phyloP scores from a whole-genome alignment of 371 early-diverging fungal genomes.

The Rhizomucor pusillus region DNA sequence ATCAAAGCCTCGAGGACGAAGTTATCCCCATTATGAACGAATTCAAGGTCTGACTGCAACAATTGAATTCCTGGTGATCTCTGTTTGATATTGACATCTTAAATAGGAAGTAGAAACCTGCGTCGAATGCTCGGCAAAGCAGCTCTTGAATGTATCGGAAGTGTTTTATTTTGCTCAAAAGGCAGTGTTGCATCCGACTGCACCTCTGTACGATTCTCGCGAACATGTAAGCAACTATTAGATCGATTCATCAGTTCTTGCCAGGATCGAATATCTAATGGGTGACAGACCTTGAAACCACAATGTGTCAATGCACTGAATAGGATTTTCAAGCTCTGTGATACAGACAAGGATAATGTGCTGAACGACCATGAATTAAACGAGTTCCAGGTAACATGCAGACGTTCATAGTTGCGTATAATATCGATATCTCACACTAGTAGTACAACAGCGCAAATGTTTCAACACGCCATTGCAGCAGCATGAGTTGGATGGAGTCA shows the following conservation, averaged over 20 bases:
- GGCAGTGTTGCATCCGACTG: constrained; percentile 95
- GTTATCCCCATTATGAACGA: constrained; percentile 97
- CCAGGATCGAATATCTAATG: not conserved
- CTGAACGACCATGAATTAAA: constrained; percentile 93
- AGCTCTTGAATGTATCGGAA: constrained; percentile 91
- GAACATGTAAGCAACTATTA: constrained; percentile 65
- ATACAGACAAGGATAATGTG: constrained; percentile 87
- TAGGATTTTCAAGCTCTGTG: constrained; percentile 93
- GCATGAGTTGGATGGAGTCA: constrained; percentile 93
- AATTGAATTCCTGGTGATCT: not conserved
- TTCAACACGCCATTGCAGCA: constrained; percentile 92
- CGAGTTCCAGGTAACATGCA: constrained; percentile 80
- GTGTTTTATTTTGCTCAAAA: constrained; percentile 99
- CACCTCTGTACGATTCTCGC: constrained; percentile 91
- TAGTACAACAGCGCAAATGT: constrained; percentile 70
- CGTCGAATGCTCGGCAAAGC: constrained; percentile 96
- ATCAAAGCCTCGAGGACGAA: constrained; percentile 84
- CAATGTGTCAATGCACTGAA: constrained; percentile 87
- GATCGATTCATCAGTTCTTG: not conserved
- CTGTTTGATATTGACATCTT: not conserved
- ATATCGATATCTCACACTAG: not conserved
- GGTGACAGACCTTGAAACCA: constrained; percentile 68
- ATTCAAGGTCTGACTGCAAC: constrained; percentile 66
- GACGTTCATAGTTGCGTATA: not conserved
- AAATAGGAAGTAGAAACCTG: constrained; percentile 95